Percentiles rank a stretch among this genome's conserved stretches.
These are phyloP conservation scores for Purpureocillium lavendulum DNA, from an alignment of 2,329 filamentous ascomycete genomes.

Conservation along the genomic window DNA sequence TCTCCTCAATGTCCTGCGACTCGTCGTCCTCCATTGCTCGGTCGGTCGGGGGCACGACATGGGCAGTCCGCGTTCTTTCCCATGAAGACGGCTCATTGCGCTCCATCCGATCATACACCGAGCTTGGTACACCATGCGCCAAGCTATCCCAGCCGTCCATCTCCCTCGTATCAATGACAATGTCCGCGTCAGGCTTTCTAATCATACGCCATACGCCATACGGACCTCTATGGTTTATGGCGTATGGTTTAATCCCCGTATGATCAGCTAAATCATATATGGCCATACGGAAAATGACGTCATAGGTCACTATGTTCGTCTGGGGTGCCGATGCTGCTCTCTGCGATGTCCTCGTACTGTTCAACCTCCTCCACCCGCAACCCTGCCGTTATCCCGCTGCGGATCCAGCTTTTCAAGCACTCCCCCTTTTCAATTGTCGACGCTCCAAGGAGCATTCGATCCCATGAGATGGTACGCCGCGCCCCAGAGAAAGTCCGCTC, in stretches of 20 bases:
- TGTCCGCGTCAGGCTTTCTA: constrained; percentile 4
- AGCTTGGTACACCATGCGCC: constrained; percentile 5
- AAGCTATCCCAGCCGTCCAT: constrained; percentile 7
- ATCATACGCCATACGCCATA: constrained; percentile 3
- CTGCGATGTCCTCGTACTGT: not conserved
- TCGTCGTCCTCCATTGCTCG: constrained; percentile 3
- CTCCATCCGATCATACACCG: constrained; percentile 7
- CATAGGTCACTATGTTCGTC: too few relatives aligned
- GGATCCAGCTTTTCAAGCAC: constrained; percentile 1
- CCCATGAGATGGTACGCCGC: constrained; percentile 6
- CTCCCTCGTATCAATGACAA: constrained; percentile 6
- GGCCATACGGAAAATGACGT: constrained; percentile 1
- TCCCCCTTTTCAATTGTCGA: constrained; percentile 5
- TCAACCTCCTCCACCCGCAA: not conserved
- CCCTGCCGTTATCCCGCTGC: not conserved
- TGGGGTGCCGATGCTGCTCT: not conserved
- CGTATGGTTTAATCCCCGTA: not conserved
- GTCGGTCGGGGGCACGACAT: constrained; percentile 2
- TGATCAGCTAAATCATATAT: constrained; percentile 1
- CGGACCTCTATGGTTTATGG: not conserved
- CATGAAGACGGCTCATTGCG: constrained; percentile 6
- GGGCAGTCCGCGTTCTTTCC: constrained; percentile 6
- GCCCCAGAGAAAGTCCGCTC: constrained; percentile 6
- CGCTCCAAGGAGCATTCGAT: constrained; percentile 6
- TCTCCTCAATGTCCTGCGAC: constrained; percentile 4